phyloP scores from a whole-genome alignment of 2,329 filamentous ascomycete genomes.

The Endoconidiophora laricicola region DNA sequence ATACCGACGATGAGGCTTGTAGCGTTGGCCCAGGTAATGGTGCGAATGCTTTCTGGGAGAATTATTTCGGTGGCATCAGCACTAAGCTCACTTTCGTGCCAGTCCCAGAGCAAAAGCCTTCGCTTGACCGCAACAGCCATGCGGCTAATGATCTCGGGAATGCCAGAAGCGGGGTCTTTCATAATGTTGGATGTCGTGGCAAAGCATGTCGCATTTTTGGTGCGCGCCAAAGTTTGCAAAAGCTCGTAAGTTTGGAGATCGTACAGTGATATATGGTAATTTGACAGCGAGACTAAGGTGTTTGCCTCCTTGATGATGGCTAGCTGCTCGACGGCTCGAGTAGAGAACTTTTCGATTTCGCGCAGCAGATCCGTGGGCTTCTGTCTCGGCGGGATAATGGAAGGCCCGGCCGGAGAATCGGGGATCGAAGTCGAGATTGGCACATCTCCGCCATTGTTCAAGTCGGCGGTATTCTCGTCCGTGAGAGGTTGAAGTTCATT shows the following conservation, averaged over 20 bases:
- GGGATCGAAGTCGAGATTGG: slow-evolving; percentile 1
- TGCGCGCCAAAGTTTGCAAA: slow-evolving; percentile 62
- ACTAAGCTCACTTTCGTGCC: slow-evolving; percentile 83
- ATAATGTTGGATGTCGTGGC: slow-evolving; percentile 92
- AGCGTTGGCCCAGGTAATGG: slow-evolving; percentile 78
- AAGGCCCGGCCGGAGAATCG: neutral
- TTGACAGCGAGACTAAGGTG: slow-evolving; percentile 77
- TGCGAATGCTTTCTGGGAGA: slow-evolving; percentile 69
- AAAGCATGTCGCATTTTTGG: slow-evolving; percentile 78
- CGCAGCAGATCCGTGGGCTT: slow-evolving; percentile 69
- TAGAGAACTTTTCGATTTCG: slow-evolving; percentile 88
- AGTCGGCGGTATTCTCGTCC: slow-evolving; percentile 14
- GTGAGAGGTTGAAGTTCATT: slow-evolving; percentile 41
- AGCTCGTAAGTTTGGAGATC: slow-evolving; percentile 73
- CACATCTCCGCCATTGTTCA: neutral
- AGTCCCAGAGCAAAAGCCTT: slow-evolving; percentile 78
- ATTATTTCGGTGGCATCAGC: slow-evolving; percentile 59
- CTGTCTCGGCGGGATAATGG: slow-evolving; percentile 16
- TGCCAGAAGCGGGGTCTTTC: slow-evolving; percentile 69
- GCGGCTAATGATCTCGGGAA: slow-evolving; percentile 82
- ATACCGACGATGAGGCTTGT: slow-evolving; percentile 79
- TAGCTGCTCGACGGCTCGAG: slow-evolving; percentile 78
- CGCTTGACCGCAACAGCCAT: slow-evolving; percentile 88
- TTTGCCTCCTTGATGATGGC: slow-evolving; percentile 92
- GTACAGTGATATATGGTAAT: slow-evolving; percentile 76